These are phyloP conservation scores for Cladophialophora psammophila DNA, from an alignment of 2,329 filamentous ascomycete species.

Conservation along the genomic window DNA sequence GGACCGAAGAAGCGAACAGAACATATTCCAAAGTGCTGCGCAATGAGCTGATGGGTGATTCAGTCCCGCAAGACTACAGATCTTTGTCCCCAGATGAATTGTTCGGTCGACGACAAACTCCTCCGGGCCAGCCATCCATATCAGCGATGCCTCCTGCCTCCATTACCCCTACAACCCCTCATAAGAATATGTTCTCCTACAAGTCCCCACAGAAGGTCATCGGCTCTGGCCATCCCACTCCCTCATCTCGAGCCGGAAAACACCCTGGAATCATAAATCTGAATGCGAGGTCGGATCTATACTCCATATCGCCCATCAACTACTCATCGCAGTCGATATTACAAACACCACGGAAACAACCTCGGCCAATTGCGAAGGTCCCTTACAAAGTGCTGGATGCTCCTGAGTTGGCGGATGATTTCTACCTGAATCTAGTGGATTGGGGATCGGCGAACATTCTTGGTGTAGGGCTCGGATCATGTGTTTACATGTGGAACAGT, in stretches of 20 bases:
- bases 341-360: conserved; percentile 85
- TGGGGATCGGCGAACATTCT: conserved; percentile 96
- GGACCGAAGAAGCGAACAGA: conserved; percentile 90
- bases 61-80: conserved; percentile 78
- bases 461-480: conserved; percentile 88
- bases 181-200: conserved; percentile 96
- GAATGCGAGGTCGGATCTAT: conserved; percentile 89
- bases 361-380: conserved; percentile 90
- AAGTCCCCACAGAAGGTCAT: conserved; percentile 74
- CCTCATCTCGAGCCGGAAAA: conserved; percentile 86
- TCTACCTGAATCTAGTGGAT: conserved; percentile 96
- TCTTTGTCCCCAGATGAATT: conserved; percentile 38
- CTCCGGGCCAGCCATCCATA: conserved; percentile 70
- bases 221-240: conserved; percentile 82
- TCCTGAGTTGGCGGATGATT: conserved; percentile 94
- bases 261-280: conserved; percentile 75
- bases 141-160: conserved; percentile 72
- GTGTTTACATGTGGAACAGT: conserved; percentile 99
- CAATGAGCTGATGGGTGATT: conserved; percentile 89
- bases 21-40: conserved; percentile 89
- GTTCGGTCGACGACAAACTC: conserved; percentile 75
- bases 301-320: conserved; percentile 92
- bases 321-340: conserved; percentile 93
- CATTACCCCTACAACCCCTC: conserved; percentile 90
- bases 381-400: conserved; percentile 98